Conservation (phyloP, 495 filamentous ascomycete species). For the Annulohypoxylon bovei region DNA sequence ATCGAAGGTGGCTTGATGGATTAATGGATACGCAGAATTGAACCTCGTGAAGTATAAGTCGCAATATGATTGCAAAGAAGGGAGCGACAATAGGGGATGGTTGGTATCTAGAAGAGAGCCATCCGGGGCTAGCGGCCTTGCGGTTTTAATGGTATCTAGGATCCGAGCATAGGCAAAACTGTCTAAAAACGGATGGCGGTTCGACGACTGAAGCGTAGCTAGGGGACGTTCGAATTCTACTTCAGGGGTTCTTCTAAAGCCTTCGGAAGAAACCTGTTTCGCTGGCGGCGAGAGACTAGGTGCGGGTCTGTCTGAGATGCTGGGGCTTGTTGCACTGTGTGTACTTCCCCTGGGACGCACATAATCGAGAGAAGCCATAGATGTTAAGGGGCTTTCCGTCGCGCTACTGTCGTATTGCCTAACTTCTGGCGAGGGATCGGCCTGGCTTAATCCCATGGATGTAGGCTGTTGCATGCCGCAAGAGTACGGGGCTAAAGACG, state of each 20-base stretch:
- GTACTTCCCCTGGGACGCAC: conserved; percentile 9
- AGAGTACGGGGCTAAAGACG: conserved; percentile 16
- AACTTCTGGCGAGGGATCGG: conserved; percentile 2
- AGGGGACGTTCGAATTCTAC: conserved; percentile 39
- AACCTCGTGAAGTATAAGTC: conserved; percentile 66
- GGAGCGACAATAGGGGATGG: conserved; percentile 59
- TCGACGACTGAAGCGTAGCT: conserved; percentile 25
- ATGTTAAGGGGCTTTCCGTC: conserved; percentile 16
- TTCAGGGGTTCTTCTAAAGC: neutral
- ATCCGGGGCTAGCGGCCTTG: conserved; percentile 53
- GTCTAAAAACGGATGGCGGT: conserved; percentile 46
- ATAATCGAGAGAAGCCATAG: conserved; percentile 26
- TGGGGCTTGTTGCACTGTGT: conserved; percentile 23
- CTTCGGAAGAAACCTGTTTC: neutral
- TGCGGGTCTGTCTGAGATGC: conserved; percentile 3
- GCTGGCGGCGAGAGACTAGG: conserved; percentile 2
- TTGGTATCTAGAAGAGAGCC: conserved; percentile 53
- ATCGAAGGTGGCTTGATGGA: conserved; percentile 63
- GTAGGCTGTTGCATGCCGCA: conserved; percentile 12
- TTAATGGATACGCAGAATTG: conserved; percentile 64
- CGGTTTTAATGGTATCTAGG: conserved; percentile 55
- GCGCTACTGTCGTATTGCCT: conserved; percentile 13
- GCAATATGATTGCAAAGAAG: conserved; percentile 59
- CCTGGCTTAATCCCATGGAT: conserved; percentile 5
- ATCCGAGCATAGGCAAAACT: conserved; percentile 54